Percentiles rank a stretch among this genome's conserved stretches.
These are phyloP conservation scores for Eucalyptus leucophloia DNA, from an alignment of 345 rosid genomes.

Conservation along the genomic window DNA sequence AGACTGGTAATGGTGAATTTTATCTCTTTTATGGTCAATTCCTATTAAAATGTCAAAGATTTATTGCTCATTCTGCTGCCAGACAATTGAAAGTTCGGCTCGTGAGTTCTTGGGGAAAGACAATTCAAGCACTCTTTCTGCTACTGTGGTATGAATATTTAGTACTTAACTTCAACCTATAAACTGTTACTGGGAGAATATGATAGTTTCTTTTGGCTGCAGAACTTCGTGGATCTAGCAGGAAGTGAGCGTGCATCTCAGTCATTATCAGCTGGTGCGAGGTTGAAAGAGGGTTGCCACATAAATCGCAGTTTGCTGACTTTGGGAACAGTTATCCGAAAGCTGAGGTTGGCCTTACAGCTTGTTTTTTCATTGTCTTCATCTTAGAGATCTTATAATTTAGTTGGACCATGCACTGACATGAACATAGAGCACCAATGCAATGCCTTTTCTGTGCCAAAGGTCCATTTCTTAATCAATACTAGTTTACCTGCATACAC, in stretches of 20 bases:
- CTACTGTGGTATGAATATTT: slow-evolving; percentile 54
- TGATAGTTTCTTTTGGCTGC: slow-evolving; percentile 2
- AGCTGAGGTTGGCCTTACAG: slow-evolving; percentile 55
- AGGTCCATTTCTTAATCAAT: too few relatives aligned
- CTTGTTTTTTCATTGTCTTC: background rate
- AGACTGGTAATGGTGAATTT: slow-evolving; percentile 48
- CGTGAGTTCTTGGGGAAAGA: slow-evolving; percentile 49
- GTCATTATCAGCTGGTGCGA: slow-evolving; percentile 71
- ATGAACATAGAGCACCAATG: background rate
- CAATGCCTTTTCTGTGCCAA: background rate
- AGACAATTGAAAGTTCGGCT: slow-evolving; percentile 78
- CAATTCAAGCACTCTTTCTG: slow-evolving; percentile 60
- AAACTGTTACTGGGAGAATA: background rate
- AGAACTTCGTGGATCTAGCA: slow-evolving; percentile 94
- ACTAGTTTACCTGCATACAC: background rate
- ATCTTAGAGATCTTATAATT: background rate
- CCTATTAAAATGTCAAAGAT: background rate
- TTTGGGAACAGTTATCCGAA: slow-evolving; percentile 81
- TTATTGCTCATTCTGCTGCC: background rate
- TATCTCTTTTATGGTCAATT: background rate
- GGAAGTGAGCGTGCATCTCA: slow-evolving; percentile 99
- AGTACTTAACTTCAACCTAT: background rate
- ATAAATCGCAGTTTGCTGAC: slow-evolving; percentile 91
- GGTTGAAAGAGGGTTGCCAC: slow-evolving; percentile 96
- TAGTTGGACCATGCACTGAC: background rate